These are phyloP conservation scores for Drosera spatulata DNA, from an alignment of 179 eudicot genomes.

Conservation along the genomic window DNA sequence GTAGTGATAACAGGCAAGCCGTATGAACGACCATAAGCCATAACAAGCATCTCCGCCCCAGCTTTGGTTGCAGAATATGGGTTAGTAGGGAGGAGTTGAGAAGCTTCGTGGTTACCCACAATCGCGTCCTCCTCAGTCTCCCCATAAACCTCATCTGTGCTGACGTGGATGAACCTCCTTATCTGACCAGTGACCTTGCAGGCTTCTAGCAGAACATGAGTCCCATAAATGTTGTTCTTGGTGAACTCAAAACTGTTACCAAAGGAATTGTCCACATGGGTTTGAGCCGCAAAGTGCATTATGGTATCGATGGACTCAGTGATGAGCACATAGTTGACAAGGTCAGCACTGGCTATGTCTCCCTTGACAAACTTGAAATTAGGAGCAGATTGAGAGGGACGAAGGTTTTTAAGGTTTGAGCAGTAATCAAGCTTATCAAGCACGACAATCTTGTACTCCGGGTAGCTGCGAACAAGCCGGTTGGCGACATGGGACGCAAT, in stretches of 20 bases:
- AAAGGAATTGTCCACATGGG: conserved; percentile 50
- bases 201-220: conserved; percentile 50
- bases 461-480: conserved; percentile 39
- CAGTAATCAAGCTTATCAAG: conserved; percentile 60
- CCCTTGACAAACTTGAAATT: conserved; percentile 56
- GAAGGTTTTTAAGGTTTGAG: conserved; percentile 39
- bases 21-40: conserved; percentile 54
- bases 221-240: conserved; percentile 49
- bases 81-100: conserved; percentile 48
- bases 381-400: conserved; percentile 35
- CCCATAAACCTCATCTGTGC: conserved; percentile 59
- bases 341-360: conserved; percentile 48
- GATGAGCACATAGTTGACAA: conserved; percentile 44
- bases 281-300: conserved; percentile 62
- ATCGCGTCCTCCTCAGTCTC: conserved; percentile 66
- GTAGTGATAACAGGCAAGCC: conserved; percentile 53
- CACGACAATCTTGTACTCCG: conserved; percentile 42
- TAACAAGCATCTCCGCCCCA: conserved; percentile 59
- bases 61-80: conserved; percentile 56
- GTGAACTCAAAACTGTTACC: conserved; percentile 62
- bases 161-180: conserved; percentile 45
- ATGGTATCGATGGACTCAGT: conserved; percentile 46
- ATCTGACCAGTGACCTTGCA: conserved; percentile 52
- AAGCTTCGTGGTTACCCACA: conserved; percentile 60
- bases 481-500: conserved; percentile 46